Evolutionary conservation across 1,284 basidiomycete genomes (phyloP).

Genomic region (Takashimella tepidaria): DNA sequence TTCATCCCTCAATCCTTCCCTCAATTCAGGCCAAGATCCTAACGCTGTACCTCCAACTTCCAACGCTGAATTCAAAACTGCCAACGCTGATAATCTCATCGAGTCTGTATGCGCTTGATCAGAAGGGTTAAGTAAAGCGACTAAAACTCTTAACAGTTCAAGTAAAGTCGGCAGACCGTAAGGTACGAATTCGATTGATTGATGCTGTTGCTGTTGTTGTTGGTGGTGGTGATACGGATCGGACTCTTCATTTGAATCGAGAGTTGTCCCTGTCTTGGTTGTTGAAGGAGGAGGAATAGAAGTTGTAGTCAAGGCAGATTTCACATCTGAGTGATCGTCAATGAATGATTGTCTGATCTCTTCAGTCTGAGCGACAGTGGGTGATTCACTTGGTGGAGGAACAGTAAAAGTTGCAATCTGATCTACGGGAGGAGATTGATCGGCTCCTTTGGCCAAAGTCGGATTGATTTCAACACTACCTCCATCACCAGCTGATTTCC

Average conservation of each 20-base stretch:
- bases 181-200: conserved; percentile 42
- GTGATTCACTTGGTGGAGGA: not conserved
- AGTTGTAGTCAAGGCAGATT: not conserved
- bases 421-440: not conserved
- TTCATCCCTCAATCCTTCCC: conserved; percentile 57
- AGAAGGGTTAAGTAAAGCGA: conserved; percentile 90
- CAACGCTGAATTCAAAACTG: conserved; percentile 82
- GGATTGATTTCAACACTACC: not conserved
- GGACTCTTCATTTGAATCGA: conserved; percentile 3
- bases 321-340: not conserved
- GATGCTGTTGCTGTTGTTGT: not conserved
- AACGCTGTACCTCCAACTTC: conserved; percentile 77
- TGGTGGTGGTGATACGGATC: too few relatives aligned
- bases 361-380: not conserved
- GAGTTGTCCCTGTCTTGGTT: too few relatives aligned
- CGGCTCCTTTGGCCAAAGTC: not conserved
- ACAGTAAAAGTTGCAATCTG: too few relatives aligned
- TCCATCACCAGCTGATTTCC: not conserved
- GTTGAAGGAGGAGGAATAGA: too few relatives aligned
- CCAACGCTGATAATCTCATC: conserved; percentile 82
- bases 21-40: conserved; percentile 54
- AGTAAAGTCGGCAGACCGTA: conserved; percentile 90
- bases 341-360: not conserved
- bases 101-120: conserved; percentile 95
- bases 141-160: conserved; percentile 87